Percentiles rank a stretch among this genome's conserved stretches.
Conservation (phyloP, 176 grass and related monocot species). For the Carex myosuroides region DNA sequence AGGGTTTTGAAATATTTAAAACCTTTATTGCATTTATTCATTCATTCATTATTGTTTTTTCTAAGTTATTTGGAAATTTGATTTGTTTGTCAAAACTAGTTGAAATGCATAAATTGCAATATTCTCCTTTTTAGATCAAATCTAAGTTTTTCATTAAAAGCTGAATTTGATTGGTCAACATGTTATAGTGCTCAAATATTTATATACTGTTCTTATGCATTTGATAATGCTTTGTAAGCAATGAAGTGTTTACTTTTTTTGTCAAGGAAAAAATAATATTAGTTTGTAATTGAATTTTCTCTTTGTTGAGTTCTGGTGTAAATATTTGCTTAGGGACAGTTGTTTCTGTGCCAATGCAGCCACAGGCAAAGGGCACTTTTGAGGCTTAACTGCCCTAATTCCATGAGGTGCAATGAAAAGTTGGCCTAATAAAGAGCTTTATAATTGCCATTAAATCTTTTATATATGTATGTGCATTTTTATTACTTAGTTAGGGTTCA, state of each 20-base stretch:
- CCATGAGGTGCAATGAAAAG: background rate
- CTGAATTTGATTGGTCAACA: background rate
- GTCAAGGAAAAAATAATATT: background rate
- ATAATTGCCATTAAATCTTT: background rate
- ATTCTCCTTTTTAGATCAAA: background rate
- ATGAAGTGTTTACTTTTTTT: background rate
- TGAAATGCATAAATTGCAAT: background rate
- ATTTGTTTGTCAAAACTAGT: background rate
- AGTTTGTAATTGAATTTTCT: conserved; percentile 10
- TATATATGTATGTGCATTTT: background rate
- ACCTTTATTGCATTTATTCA: background rate
- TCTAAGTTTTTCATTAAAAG: background rate
- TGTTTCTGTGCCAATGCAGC: background rate
- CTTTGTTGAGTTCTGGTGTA: background rate
- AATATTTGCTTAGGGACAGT: background rate
- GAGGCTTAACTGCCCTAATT: background rate
- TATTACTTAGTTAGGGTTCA: background rate
- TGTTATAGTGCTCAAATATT: background rate
- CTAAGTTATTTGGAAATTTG: background rate
- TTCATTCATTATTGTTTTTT: background rate
- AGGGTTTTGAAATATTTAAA: background rate
- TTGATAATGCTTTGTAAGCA: background rate
- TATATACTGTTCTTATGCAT: background rate
- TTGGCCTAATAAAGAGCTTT: background rate
- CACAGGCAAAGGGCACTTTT: background rate